Evolutionary conservation across 1,139 yeast species (phyloP).

Genomic region (Protomyces arabidopsidicola): DNA sequence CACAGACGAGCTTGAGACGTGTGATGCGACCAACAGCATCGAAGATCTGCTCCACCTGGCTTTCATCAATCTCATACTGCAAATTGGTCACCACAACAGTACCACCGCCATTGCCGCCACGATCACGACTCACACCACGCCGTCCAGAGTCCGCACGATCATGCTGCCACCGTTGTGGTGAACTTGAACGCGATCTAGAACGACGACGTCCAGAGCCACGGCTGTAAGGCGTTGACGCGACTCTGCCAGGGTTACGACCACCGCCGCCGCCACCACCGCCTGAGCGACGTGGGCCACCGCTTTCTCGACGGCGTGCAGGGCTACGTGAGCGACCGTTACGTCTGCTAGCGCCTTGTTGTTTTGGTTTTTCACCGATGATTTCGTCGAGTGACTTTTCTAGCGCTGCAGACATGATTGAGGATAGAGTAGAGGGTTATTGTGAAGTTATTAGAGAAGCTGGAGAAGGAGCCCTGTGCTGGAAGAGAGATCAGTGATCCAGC

Average conservation of each 20-base stretch:
- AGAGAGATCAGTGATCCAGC: background rate
- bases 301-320: background rate
- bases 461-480: background rate
- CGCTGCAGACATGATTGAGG: conserved; percentile 8
- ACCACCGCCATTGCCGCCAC: background rate
- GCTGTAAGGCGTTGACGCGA: background rate
- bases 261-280: conserved; percentile 6
- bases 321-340: background rate
- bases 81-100: background rate
- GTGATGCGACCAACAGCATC: conserved; percentile 14
- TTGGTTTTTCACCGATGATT: conserved; percentile 21
- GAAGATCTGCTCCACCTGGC: conserved; percentile 6
- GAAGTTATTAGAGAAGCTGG: too few species aligned
- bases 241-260: background rate
- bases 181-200: background rate
- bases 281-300: background rate
- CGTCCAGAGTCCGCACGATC: conserved; percentile 5
- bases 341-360: background rate
- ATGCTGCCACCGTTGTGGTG: conserved; percentile 8
- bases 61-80: conserved; percentile 10
- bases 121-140: background rate
- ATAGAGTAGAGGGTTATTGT: background rate
- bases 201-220: conserved; percentile 5
- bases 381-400: conserved; percentile 20
- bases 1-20: conserved; percentile 17